phyloP scores from a whole-genome alignment of 2,329 filamentous ascomycete genomes.

The Neocucurbitaria cava region DNA sequence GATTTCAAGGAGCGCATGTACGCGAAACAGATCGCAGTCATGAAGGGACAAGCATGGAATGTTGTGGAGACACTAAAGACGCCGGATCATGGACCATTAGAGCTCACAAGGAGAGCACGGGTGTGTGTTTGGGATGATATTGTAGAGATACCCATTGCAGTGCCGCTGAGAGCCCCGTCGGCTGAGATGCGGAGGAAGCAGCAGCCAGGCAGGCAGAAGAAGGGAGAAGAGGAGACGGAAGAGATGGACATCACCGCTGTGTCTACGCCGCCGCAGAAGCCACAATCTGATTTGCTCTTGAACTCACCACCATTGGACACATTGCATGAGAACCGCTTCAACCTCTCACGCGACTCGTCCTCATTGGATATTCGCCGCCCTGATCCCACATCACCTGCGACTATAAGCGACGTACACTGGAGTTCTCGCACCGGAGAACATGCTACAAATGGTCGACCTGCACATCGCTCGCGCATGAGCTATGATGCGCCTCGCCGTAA shows the following conservation, averaged over 20 bases:
- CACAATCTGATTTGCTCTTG: conserved; percentile 72
- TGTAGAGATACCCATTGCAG: conserved; percentile 92
- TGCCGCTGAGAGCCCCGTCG: conserved; percentile 84
- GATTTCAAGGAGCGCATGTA: conserved; percentile 99
- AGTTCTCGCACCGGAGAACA: conserved; percentile 21
- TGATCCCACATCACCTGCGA: conserved; percentile 41
- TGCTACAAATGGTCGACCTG: conserved; percentile 29
- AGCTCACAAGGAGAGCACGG: conserved; percentile 86
- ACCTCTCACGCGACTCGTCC: conserved; percentile 55
- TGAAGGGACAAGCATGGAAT: conserved; percentile 99
- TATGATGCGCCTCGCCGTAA: conserved; percentile 48
- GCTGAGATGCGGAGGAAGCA: conserved; percentile 79
- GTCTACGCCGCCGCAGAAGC: conserved; percentile 61
- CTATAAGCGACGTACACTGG: conserved; percentile 43
- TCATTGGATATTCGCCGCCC: conserved; percentile 47
- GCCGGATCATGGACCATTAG: conserved; percentile 87
- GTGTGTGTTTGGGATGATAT: conserved; percentile 99
- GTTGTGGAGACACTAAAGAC: conserved; percentile 97
- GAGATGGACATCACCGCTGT: conserved; percentile 88
- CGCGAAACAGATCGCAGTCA: conserved; percentile 95
- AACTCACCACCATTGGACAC: conserved; percentile 60
- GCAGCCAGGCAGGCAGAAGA: conserved; percentile 44
- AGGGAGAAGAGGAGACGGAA: conserved; percentile 66
- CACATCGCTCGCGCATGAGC: conserved; percentile 49
- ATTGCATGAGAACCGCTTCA: conserved; percentile 55